Conservation (phyloP, 2,329 filamentous ascomycete species). For the Penicillium verrucosum region DNA sequence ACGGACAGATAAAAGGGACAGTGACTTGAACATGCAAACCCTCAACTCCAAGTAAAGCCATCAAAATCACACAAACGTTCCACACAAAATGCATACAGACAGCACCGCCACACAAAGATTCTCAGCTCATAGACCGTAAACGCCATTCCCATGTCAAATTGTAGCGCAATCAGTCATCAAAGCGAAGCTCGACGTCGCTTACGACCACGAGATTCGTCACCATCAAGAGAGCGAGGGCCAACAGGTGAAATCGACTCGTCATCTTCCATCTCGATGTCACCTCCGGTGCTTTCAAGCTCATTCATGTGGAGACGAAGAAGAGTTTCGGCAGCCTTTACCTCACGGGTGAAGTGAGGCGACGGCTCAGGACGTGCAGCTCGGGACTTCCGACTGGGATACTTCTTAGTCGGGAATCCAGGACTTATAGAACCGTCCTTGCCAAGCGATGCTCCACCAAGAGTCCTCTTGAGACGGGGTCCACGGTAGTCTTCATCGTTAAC, state of each 20-base stretch:
- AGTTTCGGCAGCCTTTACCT: slow-evolving; percentile 39
- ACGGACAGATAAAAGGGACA: background rate
- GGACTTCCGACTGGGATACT: slow-evolving; percentile 5
- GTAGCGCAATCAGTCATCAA: background rate
- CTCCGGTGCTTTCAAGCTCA: slow-evolving; percentile 18
- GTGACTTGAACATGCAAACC: background rate
- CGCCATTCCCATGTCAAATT: background rate
- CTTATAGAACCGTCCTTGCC: background rate
- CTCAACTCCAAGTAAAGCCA: background rate
- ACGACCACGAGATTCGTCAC: background rate
- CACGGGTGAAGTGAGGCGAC: slow-evolving; percentile 25
- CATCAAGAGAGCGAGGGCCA: background rate
- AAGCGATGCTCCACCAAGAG: background rate
- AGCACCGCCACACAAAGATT: background rate
- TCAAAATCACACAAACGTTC: background rate
- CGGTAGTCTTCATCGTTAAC: slow-evolving; percentile 22
- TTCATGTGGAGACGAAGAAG: slow-evolving; percentile 37
- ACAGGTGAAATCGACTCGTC: background rate
- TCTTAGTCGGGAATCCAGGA: background rate
- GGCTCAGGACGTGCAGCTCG: background rate
- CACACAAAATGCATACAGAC: slow-evolving; percentile 1
- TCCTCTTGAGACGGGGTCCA: background rate
- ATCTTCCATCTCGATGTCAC: slow-evolving; percentile 13
- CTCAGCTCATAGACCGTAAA: background rate
- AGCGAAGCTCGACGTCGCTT: slow-evolving; percentile 20